These are phyloP conservation scores for Saccharomycopsis hybrid DNA, from an alignment of 1,139 yeast species.

Conservation along the genomic window DNA sequence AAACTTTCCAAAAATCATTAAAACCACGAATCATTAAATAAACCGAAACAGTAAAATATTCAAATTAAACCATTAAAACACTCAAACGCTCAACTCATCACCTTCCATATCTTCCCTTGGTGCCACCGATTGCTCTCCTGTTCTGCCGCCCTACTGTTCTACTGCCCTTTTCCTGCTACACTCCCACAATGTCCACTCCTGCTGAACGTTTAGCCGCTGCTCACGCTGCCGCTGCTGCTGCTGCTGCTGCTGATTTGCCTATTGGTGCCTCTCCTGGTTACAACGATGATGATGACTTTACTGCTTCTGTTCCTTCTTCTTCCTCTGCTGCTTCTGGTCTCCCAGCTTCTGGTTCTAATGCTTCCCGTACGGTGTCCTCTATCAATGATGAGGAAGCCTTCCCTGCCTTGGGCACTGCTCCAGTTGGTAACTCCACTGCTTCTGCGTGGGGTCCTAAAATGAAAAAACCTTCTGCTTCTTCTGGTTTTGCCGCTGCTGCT, in stretches of 20 bases:
- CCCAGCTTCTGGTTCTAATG: slow-evolving; percentile 20
- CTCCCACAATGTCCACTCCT: slow-evolving; percentile 18
- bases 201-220: slow-evolving; percentile 23
- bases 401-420: slow-evolving; percentile 60
- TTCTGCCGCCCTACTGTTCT: too few species aligned
- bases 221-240: slow-evolving; percentile 21
- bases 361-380: slow-evolving; percentile 27
- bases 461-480: slow-evolving; percentile 27
- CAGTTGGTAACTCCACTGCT: slow-evolving; percentile 27
- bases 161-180: neutral
- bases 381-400: slow-evolving; percentile 49
- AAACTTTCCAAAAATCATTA: too few species aligned
- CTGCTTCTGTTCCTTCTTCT: slow-evolving; percentile 6
- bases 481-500: too few species aligned
- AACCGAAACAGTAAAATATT: too few species aligned
- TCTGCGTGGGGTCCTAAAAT: slow-evolving; percentile 38
- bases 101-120: too few species aligned
- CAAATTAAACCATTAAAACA: too few species aligned
- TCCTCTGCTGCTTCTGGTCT: slow-evolving; percentile 3
- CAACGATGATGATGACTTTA: slow-evolving; percentile 8
- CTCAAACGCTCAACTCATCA: too few species aligned
- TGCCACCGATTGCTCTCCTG: neutral
- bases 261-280: slow-evolving; percentile 14
- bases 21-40: too few species aligned
- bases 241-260: slow-evolving; percentile 12